Evolutionary conservation across 2,329 filamentous ascomycete genomes (phyloP).

Genomic region (Byssothecium circinans): DNA sequence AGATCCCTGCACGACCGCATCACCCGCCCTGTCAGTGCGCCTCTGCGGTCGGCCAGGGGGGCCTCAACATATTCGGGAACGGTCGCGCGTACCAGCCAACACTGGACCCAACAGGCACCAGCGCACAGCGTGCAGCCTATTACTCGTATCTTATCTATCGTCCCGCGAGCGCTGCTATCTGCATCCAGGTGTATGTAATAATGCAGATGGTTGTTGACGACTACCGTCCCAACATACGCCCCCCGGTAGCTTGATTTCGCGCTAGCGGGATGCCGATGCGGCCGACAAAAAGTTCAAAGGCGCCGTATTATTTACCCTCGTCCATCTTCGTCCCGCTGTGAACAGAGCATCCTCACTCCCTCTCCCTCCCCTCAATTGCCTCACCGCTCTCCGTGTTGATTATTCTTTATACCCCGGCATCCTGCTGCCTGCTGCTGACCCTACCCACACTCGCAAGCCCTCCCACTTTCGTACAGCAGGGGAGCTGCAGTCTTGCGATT

Average conservation of each 20-base stretch:
- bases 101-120: slow-evolving; percentile 28
- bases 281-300: too few relatives aligned
- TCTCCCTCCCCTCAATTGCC: slow-evolving; percentile 22
- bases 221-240: too few relatives aligned
- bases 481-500: slow-evolving; percentile 32
- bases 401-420: slow-evolving; percentile 9
- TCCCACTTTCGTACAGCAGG: slow-evolving; percentile 20
- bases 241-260: too few relatives aligned
- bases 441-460: background rate
- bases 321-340: background rate
- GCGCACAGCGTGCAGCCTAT: background rate
- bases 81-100: background rate
- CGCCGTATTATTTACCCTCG: background rate
- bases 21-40: slow-evolving; percentile 10
- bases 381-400: slow-evolving; percentile 13
- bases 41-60: too few relatives aligned
- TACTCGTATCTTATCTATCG: too few relatives aligned
- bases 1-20: slow-evolving; percentile 27
- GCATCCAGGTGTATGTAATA: too few relatives aligned
- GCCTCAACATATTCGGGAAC: slow-evolving; percentile 12
- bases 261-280: too few relatives aligned
- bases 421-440: too few relatives aligned
- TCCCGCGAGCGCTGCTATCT: too few relatives aligned
- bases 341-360: slow-evolving; percentile 7
- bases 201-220: too few relatives aligned